Evolutionary conservation across 148 eudicot genomes (phyloP).

Genomic region (Rhododendron vialii): DNA sequence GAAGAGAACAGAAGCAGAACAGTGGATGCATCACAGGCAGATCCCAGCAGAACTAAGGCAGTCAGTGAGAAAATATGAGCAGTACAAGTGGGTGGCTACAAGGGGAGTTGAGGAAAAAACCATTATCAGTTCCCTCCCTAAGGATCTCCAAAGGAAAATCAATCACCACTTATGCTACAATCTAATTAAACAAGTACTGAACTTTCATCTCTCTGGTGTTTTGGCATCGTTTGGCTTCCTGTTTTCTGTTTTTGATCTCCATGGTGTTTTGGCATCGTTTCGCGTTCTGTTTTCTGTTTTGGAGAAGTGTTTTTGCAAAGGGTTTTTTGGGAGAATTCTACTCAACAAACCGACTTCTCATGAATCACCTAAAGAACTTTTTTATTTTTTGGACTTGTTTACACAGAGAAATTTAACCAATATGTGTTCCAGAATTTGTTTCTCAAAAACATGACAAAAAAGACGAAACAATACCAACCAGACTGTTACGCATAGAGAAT

Average conservation of each 20-base stretch:
- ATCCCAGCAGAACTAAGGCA: constrained; percentile 43
- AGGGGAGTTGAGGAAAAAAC: constrained; percentile 60
- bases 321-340: not conserved
- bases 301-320: not conserved
- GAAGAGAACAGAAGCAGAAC: constrained; percentile 51
- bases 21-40: constrained; percentile 66
- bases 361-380: not conserved
- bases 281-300: not conserved
- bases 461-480: no score
- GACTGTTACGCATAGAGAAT: no score
- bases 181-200: constrained; percentile 38
- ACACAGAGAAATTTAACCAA: not conserved
- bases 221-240: not conserved
- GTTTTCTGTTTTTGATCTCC: not conserved
- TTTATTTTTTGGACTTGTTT: no score
- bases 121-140: constrained; percentile 47
- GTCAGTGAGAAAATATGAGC: constrained; percentile 48
- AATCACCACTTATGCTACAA: constrained; percentile 59
- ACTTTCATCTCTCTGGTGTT: not conserved
- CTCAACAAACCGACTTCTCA: not conserved
- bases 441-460: not conserved
- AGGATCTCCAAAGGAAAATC: constrained; percentile 44
- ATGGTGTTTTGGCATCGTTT: not conserved
- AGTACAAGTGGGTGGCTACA: constrained; percentile 61
- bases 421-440: not conserved